Conservation (phyloP, 495 filamentous ascomycete species). For the Aspergillus heteromorphus region DNA sequence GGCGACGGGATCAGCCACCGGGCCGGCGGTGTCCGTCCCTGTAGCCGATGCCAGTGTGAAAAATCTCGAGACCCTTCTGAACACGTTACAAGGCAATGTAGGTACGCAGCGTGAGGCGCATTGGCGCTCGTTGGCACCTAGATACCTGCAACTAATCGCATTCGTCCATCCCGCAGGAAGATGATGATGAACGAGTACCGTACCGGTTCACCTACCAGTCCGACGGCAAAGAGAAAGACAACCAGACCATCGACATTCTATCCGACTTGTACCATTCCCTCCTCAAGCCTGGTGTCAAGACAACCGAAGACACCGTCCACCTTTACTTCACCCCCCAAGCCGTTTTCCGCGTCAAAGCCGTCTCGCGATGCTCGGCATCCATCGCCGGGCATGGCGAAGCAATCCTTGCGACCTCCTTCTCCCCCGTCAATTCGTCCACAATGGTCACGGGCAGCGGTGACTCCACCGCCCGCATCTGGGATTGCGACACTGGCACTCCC, state of each 20-base stretch:
- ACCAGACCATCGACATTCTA: slow-evolving; percentile 53
- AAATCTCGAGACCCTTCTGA: slow-evolving; percentile 87
- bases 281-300: slow-evolving; percentile 56
- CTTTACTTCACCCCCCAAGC: slow-evolving; percentile 87
- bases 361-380: slow-evolving; percentile 80
- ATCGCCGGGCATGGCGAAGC: slow-evolving; percentile 90
- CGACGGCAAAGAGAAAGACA: slow-evolving; percentile 42
- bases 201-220: slow-evolving; percentile 77
- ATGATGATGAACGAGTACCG: slow-evolving; percentile 76
- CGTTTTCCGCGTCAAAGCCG: slow-evolving; percentile 88
- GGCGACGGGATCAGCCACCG: slow-evolving; percentile 62
- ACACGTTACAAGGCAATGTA: slow-evolving; percentile 79
- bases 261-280: slow-evolving; percentile 71
- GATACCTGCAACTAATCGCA: neutral
- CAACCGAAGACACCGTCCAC: slow-evolving; percentile 68
- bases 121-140: neutral
- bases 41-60: slow-evolving; percentile 81
- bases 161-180: slow-evolving; percentile 43
- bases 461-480: slow-evolving; percentile 88
- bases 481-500: slow-evolving; percentile 91
- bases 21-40: slow-evolving; percentile 70
- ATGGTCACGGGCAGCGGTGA: slow-evolving; percentile 91
- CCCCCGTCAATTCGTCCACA: slow-evolving; percentile 69
- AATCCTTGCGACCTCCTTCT: slow-evolving; percentile 86
- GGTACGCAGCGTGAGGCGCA: slow-evolving; percentile 25